Conservation (phyloP, 495 filamentous ascomycete genomes). For the Penicillium diatomitis region DNA sequence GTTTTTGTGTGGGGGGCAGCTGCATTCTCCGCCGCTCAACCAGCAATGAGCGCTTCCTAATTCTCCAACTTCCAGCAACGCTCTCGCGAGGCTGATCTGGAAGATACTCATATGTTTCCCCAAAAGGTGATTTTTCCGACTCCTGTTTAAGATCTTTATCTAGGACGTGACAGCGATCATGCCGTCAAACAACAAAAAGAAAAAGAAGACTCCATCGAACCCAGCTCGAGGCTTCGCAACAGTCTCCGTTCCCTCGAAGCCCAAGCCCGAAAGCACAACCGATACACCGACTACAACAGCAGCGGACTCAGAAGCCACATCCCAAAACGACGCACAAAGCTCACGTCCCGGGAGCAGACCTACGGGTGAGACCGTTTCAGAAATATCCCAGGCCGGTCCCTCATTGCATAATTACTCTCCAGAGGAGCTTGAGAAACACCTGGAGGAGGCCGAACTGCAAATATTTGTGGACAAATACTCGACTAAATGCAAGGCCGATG, state of each 20-base stretch:
- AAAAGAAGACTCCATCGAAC: conserved; percentile 76
- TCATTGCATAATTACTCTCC: conserved; percentile 52
- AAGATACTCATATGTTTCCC: too few species aligned
- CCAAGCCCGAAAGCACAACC: conserved; percentile 23
- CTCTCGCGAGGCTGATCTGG: conserved; percentile 4
- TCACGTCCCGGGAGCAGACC: conserved; percentile 12
- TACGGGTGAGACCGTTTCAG: conserved; percentile 4
- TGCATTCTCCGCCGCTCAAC: conserved; percentile 13
- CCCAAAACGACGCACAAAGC: conserved; percentile 33
- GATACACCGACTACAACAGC: conserved; percentile 23
- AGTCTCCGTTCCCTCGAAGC: conserved; percentile 77
- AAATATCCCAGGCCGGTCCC: conserved; percentile 11
- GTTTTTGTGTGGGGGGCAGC: conserved; percentile 29
- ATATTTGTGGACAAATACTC: conserved; percentile 72
- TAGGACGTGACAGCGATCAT: conserved; percentile 28
- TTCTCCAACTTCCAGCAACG: conserved; percentile 4
- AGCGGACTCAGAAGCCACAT: conserved; percentile 28
- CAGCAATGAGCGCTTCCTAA: conserved; percentile 11
- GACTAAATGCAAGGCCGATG: conserved; percentile 57
- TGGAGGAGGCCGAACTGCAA: conserved; percentile 77
- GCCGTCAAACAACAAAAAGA: conserved; percentile 73
- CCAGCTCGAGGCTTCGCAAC: conserved; percentile 89
- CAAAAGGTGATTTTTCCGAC: too few species aligned
- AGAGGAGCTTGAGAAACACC: conserved; percentile 74
- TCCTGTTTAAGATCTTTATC: too few species aligned